Conservation (phyloP, 345 rosid species). For the Anastatica hierochuntica region DNA sequence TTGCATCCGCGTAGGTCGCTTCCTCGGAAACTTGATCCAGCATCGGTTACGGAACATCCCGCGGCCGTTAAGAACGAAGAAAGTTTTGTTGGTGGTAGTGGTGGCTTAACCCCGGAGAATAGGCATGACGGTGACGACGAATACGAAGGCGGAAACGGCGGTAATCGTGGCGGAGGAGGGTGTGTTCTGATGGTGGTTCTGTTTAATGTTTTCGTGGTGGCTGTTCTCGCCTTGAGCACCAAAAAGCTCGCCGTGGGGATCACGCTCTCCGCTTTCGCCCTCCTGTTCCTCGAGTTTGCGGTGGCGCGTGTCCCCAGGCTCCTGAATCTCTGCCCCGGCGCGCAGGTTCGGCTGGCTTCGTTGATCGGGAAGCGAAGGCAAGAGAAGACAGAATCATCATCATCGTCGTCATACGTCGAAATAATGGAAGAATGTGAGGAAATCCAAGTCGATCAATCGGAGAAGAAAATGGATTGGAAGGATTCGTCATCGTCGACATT, state of each 20-base stretch:
- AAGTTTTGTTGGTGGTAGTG: background rate
- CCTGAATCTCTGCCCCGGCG: slow-evolving; percentile 21
- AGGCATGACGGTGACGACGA: background rate
- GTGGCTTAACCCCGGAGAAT: background rate
- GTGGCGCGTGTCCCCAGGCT: slow-evolving; percentile 27
- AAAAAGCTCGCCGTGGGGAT: slow-evolving; percentile 44
- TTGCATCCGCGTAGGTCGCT: slow-evolving; percentile 1
- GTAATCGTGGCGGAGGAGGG: slow-evolving; percentile 5
- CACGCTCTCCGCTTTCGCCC: slow-evolving; percentile 49
- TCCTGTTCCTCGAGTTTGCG: slow-evolving; percentile 40
- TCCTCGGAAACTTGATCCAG: slow-evolving; percentile 3
- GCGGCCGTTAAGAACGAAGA: slow-evolving; percentile 8
- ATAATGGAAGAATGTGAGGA: slow-evolving; percentile 8
- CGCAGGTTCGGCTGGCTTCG: background rate
- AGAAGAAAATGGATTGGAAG: background rate
- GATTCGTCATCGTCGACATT: background rate
- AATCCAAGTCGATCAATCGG: background rate
- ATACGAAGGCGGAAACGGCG: background rate
- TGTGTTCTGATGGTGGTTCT: slow-evolving; percentile 24
- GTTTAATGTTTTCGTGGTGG: slow-evolving; percentile 36
- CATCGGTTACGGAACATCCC: background rate
- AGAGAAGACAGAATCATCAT: background rate
- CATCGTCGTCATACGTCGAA: background rate
- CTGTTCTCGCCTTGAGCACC: slow-evolving; percentile 47
- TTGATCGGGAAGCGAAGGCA: slow-evolving; percentile 2